These are phyloP conservation scores for Eimeria acervulina DNA, from an alignment of 169 alveolate species.

Conservation along the genomic window DNA sequence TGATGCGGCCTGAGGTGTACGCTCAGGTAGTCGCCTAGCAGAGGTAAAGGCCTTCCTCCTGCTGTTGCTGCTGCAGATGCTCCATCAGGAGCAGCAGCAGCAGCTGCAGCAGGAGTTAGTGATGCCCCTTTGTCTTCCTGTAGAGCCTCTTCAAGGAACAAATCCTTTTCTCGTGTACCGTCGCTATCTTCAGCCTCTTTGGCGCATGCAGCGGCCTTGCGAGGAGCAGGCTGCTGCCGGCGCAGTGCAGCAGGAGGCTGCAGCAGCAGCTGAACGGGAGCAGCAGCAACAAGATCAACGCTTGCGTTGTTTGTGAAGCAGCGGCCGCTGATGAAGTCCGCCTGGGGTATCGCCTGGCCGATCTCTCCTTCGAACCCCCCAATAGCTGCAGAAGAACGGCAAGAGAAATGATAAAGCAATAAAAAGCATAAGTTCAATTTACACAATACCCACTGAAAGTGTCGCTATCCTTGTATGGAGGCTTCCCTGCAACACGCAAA, in stretches of 20 bases:
- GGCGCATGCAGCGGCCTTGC: not conserved
- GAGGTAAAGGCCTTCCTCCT: not conserved
- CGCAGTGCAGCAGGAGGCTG: no score
- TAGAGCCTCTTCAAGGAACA: not conserved
- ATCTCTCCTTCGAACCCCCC: slow-evolving; percentile 65
- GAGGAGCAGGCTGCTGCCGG: not conserved
- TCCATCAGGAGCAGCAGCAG: slow-evolving; percentile 4
- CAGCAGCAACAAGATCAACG: no score
- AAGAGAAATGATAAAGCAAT: not conserved
- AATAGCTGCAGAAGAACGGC: not conserved
- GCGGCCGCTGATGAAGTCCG: slow-evolving; percentile 49
- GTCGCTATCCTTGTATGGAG: not conserved
- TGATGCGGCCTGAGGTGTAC: slow-evolving; percentile 65
- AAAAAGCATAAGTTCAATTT: not conserved
- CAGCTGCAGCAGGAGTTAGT: not conserved
- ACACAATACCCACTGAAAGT: not conserved
- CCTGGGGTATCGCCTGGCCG: not conserved
- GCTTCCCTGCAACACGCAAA: not conserved
- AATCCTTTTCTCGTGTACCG: no score
- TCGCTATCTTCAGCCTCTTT: not conserved
- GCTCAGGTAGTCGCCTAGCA: slow-evolving; percentile 6
- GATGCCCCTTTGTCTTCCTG: not conserved
- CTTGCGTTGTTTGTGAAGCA: not conserved
- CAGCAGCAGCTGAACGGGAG: no score
- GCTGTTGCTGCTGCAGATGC: no score